Percentiles rank a stretch among this genome's conserved stretches.
These are phyloP conservation scores for Fusarium oligoseptatum DNA, from an alignment of 2,329 filamentous ascomycete species.

Conservation along the genomic window DNA sequence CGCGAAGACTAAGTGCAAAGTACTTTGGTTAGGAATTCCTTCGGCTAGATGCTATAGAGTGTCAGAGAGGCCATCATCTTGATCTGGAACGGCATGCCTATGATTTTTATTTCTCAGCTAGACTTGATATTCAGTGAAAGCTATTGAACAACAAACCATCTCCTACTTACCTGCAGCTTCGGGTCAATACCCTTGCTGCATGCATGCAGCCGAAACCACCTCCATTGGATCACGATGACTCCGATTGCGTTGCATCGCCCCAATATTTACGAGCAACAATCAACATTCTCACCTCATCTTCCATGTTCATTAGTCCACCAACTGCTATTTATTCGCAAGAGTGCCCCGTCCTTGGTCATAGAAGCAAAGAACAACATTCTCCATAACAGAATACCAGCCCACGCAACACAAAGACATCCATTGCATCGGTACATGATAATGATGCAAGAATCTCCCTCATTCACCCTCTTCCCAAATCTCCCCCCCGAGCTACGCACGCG, in stretches of 20 bases:
- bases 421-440: not conserved
- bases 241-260: not conserved
- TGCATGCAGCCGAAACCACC: not conserved
- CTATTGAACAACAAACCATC: not conserved
- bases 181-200: not conserved
- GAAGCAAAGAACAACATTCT: not conserved
- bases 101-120: not conserved
- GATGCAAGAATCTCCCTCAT: not conserved
- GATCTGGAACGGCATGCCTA: not conserved
- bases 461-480: conserved; percentile 3
- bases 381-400: not conserved
- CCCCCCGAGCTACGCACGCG: conserved; percentile 22
- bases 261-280: not conserved
- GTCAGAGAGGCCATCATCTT: not conserved
- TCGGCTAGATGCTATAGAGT: not conserved
- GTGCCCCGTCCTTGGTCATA: not conserved
- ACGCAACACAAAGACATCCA: not conserved
- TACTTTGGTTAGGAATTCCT: not conserved
- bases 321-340: not conserved
- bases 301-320: not conserved
- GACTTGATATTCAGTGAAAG: not conserved
- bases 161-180: not conserved
- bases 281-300: not conserved
- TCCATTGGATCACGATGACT: not conserved
- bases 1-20: not conserved